Conservation (phyloP, 2,329 filamentous ascomycete species). For the Fusarium graminum region DNA sequence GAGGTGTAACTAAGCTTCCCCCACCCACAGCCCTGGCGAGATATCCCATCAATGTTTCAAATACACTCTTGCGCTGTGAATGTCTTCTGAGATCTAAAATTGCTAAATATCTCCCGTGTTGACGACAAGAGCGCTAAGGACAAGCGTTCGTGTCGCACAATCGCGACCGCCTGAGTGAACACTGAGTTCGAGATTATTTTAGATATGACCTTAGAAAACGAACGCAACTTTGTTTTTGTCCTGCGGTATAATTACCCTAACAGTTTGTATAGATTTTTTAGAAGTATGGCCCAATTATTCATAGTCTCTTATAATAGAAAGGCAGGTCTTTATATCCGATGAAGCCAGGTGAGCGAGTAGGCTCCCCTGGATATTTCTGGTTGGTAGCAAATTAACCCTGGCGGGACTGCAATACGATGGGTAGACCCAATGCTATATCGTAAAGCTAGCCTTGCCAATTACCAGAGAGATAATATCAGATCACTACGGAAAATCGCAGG, state of each 20-base stretch:
- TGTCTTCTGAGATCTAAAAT: not conserved
- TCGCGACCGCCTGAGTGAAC: constrained; percentile 26
- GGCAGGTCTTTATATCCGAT: too few species aligned
- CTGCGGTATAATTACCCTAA: constrained; percentile 6
- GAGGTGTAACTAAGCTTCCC: constrained; percentile 5
- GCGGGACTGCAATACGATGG: too few species aligned
- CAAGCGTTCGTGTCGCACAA: constrained; percentile 13
- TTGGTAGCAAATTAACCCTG: too few species aligned
- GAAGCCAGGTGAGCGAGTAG: too few species aligned
- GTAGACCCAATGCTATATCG: too few species aligned
- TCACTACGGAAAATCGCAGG: too few species aligned
- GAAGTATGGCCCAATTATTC: constrained; percentile 7
- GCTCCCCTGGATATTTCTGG: too few species aligned
- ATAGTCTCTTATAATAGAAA: not conserved
- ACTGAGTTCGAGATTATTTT: constrained; percentile 3
- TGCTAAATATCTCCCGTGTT: constrained; percentile 37
- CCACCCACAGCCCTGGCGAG: not conserved
- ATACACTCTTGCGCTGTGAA: constrained; percentile 12
- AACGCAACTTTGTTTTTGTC: not conserved
- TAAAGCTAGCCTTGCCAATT: too few species aligned
- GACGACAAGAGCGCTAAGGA: constrained; percentile 7
- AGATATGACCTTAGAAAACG: not conserved
- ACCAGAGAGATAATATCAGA: too few species aligned
- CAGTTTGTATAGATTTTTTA: constrained; percentile 7
- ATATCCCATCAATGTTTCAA: not conserved